A percentile compares a stretch with the other conserved stretches of the same genome.
Evolutionary conservation across 441 rosid genomes (phyloP).

Genomic region (Jatropha podagrica): DNA sequence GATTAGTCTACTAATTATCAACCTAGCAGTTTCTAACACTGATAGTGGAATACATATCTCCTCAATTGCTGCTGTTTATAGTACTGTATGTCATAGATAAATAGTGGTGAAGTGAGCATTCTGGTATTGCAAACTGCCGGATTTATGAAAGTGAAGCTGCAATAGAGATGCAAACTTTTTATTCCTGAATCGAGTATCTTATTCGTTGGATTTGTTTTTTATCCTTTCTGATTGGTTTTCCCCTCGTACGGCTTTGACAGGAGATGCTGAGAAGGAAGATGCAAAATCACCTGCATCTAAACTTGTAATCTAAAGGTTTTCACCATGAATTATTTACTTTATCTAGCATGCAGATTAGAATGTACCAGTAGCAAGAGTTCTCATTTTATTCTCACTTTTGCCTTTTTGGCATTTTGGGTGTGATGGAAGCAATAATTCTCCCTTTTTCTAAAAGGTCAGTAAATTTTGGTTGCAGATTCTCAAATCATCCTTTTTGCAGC

Average conservation of each 20-base stretch:
- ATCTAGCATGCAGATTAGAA: not conserved
- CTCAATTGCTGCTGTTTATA: not conserved
- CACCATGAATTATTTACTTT: not conserved
- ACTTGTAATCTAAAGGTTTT: slow-evolving; percentile 28
- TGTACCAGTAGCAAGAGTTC: not conserved
- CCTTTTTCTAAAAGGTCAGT: too few relatives aligned
- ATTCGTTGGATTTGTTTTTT: not conserved
- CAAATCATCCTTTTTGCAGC: not conserved
- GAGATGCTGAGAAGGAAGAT: slow-evolving; percentile 22
- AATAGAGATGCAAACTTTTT: not conserved
- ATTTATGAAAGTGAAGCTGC: not conserved
- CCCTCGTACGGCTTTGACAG: slow-evolving; percentile 12
- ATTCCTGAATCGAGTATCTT: not conserved
- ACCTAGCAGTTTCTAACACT: not conserved
- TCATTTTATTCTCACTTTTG: not conserved
- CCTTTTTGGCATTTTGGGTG: not conserved
- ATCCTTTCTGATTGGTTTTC: not conserved
- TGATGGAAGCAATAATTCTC: not conserved
- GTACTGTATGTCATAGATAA: too few relatives aligned
- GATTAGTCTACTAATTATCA: not conserved
- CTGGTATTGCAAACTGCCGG: not conserved
- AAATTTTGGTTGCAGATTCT: not conserved
- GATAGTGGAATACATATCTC: not conserved
- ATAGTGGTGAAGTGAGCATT: too few relatives aligned
- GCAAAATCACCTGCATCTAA: slow-evolving; percentile 27